Percentiles rank a stretch among this genome's conserved stretches.
These are phyloP conservation scores for Ceratopteris richardii DNA, from an alignment of 75 land plant species.

Conservation along the genomic window DNA sequence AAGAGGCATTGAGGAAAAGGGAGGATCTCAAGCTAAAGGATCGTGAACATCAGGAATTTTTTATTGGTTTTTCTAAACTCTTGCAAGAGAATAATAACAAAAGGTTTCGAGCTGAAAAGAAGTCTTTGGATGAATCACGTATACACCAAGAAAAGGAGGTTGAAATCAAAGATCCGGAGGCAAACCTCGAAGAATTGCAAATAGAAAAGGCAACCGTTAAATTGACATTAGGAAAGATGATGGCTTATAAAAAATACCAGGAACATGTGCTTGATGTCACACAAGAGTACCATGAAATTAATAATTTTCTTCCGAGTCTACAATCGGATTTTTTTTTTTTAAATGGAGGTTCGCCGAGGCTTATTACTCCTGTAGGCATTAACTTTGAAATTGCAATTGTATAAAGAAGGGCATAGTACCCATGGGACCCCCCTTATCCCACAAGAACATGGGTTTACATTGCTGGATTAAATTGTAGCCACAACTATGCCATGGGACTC, in stretches of 20 bases:
- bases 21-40: constrained; percentile 27
- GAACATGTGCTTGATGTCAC: constrained; percentile 19
- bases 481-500: no score
- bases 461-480: no score
- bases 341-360: no score
- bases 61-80: constrained; percentile 33
- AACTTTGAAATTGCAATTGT: no score
- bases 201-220: constrained; percentile 1
- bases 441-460: no score
- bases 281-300: constrained; percentile 23
- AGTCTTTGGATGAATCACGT: constrained; percentile 22
- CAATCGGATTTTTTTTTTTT: no score
- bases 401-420: no score
- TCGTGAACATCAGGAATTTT: constrained; percentile 25
- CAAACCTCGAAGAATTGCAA: constrained; percentile 13
- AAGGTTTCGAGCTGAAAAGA: constrained; percentile 25
- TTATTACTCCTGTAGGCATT: no score
- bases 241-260: constrained; percentile 28
- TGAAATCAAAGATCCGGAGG: constrained; percentile 16
- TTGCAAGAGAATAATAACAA: constrained; percentile 28
- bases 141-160: constrained; percentile 21
- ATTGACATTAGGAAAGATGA: constrained; percentile 15
- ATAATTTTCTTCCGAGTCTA: constrained; percentile 25
- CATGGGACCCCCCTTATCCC: no score
- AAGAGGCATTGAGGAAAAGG: constrained; percentile 27